Percentiles rank a stretch among this genome's conserved stretches.
Conservation (phyloP, 164 flowering plant genomes). For the Brasenia schreberi region DNA sequence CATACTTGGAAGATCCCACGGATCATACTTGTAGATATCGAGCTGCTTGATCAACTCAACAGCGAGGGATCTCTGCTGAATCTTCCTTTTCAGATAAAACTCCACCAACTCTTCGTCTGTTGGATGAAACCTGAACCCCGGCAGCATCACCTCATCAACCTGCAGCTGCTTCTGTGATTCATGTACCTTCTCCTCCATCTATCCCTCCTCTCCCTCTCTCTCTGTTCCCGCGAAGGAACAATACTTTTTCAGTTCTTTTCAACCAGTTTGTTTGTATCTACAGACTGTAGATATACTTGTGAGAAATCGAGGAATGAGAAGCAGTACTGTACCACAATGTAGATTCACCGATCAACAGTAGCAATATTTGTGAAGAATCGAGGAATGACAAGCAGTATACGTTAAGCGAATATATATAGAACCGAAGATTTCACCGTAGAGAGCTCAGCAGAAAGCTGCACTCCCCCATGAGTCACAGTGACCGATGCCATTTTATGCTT, state of each 20-base stretch:
- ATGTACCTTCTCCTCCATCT: conserved; percentile 7
- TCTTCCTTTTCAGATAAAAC: conserved; percentile 58
- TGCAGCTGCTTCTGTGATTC: conserved; percentile 29
- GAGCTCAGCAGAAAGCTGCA: too few species aligned
- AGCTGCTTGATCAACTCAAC: conserved; percentile 66
- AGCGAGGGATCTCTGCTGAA: conserved; percentile 50
- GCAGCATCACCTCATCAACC: conserved; percentile 51
- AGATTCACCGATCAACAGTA: too few species aligned
- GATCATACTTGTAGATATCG: conserved; percentile 16
- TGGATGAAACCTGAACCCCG: conserved; percentile 79
- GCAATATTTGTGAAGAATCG: too few species aligned
- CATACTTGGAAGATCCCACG: conserved; percentile 90
- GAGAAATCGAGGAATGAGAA: too few species aligned
- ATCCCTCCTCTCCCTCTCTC: background rate
- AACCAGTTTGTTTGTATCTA: too few species aligned
- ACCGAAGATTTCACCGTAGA: background rate
- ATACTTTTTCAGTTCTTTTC: too few species aligned
- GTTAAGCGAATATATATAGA: too few species aligned
- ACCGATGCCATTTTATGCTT: conserved; percentile 53
- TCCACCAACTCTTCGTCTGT: conserved; percentile 19
- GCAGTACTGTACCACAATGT: too few species aligned
- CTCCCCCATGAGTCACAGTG: conserved; percentile 6
- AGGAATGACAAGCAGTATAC: too few species aligned
- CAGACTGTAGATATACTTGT: too few species aligned
- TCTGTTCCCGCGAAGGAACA: too few species aligned